Percentiles rank a stretch among this genome's conserved stretches.
Evolutionary conservation across 2,329 filamentous ascomycete genomes (phyloP).

Genomic region (Fusarium protoensiforme): DNA sequence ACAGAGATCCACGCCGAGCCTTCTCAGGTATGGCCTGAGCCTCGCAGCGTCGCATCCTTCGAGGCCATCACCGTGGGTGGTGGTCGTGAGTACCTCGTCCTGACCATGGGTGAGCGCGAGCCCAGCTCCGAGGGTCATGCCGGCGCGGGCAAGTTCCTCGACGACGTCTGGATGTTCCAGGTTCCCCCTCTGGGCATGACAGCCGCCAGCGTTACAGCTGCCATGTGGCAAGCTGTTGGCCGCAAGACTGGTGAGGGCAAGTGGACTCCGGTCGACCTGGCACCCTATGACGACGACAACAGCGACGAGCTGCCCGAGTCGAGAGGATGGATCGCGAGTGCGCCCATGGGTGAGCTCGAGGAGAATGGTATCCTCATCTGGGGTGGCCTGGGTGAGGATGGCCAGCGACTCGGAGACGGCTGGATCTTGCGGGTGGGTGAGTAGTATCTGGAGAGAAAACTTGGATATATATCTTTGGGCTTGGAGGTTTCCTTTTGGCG

Average conservation of each 20-base stretch:
- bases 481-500: conserved; percentile 21
- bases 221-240: conserved; percentile 64
- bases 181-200: conserved; percentile 66
- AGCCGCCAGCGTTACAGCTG: conserved; percentile 65
- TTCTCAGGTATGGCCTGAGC: conserved; percentile 59
- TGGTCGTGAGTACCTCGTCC: conserved; percentile 70
- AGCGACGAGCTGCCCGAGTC: conserved; percentile 60
- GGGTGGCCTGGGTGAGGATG: conserved; percentile 66
- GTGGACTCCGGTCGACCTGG: conserved; percentile 63
- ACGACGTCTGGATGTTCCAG: conserved; percentile 74
- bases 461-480: not conserved
- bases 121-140: conserved; percentile 61
- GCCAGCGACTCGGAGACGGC: conserved; percentile 67
- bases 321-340: conserved; percentile 68
- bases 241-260: conserved; percentile 66
- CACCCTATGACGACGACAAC: conserved; percentile 64
- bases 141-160: conserved; percentile 64
- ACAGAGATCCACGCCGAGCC: conserved; percentile 50
- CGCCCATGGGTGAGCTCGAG: conserved; percentile 68
- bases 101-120: conserved; percentile 68
- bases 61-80: conserved; percentile 67
- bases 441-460: conserved; percentile 17
- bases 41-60: conserved; percentile 65
- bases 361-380: conserved; percentile 69
- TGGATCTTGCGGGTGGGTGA: conserved; percentile 71